phyloP scores from a whole-genome alignment of 1,284 basidiomycete genomes.

The Ustilago cynodontis region DNA sequence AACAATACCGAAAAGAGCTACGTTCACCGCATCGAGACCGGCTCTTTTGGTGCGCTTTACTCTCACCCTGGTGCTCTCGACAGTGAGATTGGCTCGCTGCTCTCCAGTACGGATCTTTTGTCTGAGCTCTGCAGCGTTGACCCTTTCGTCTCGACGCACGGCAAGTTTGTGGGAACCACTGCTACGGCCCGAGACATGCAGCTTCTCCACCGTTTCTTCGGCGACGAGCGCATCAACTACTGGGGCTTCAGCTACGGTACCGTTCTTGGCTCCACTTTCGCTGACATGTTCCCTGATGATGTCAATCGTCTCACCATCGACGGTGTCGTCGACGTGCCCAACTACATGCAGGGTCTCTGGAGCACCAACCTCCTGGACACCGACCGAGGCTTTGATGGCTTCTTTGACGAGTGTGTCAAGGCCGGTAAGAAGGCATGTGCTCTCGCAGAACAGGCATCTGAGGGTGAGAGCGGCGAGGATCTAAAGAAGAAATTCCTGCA shows the following conservation, averaged over 20 bases:
- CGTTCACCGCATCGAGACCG: constrained; percentile 34
- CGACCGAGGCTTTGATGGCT: constrained; percentile 39
- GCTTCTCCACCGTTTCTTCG: constrained; percentile 49
- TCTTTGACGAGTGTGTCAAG: constrained; percentile 50
- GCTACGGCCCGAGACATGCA: constrained; percentile 53
- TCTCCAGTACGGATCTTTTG: constrained; percentile 32
- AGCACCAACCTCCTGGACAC: constrained; percentile 39
- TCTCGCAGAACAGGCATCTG: constrained; percentile 27
- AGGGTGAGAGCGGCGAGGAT: constrained; percentile 14
- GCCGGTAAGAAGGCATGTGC: constrained; percentile 43
- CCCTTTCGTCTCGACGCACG: constrained; percentile 24
- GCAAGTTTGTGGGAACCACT: constrained; percentile 41
- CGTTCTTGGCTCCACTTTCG: constrained; percentile 50
- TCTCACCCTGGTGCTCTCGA: constrained; percentile 38
- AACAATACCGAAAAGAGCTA: constrained; percentile 38
- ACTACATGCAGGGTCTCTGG: constrained; percentile 47
- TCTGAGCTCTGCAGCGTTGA: constrained; percentile 35
- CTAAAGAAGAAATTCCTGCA: constrained; percentile 42
- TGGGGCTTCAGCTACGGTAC: constrained; percentile 61
- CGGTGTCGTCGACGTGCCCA: constrained; percentile 55
- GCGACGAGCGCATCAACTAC: constrained; percentile 49
- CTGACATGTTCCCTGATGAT: constrained; percentile 56
- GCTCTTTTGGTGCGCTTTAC: constrained; percentile 34
- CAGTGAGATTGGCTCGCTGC: constrained; percentile 32
- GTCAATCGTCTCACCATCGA: constrained; percentile 53